Evolutionary conservation across 352 stramenopile species (phyloP).

Genomic region (Phytophthora quininea): DNA sequence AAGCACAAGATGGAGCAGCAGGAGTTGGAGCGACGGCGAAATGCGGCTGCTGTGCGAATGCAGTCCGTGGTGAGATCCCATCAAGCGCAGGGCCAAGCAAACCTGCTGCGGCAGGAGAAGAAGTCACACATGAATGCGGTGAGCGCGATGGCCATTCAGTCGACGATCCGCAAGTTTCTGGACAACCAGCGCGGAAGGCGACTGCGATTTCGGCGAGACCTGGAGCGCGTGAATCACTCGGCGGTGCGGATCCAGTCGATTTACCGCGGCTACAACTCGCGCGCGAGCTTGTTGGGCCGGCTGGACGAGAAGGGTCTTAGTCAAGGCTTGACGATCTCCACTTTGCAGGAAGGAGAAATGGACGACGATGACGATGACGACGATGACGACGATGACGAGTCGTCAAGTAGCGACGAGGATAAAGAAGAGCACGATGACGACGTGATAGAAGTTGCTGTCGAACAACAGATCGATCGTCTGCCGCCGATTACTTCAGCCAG

Average conservation of each 20-base stretch:
- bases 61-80: constrained; percentile 56
- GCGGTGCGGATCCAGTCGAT: constrained; percentile 72
- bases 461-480: constrained; percentile 9
- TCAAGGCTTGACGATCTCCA: constrained; percentile 4
- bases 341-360: constrained; percentile 11
- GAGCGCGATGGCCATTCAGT: constrained; percentile 75
- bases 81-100: constrained; percentile 37
- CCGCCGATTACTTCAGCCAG: constrained; percentile 18
- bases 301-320: constrained; percentile 42
- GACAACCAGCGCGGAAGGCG: constrained; percentile 47
- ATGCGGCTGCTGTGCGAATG: constrained; percentile 48
- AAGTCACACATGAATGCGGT: constrained; percentile 60
- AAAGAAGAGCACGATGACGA: constrained; percentile 8
- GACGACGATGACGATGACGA: constrained; percentile 27
- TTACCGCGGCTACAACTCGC: constrained; percentile 71
- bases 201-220: constrained; percentile 50
- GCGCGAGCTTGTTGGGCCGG: constrained; percentile 44
- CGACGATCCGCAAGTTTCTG: constrained; percentile 64
- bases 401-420: not conserved
- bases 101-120: constrained; percentile 44
- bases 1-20: constrained; percentile 61
- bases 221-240: constrained; percentile 68
- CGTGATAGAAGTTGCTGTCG: not conserved
- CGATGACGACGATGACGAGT: constrained; percentile 6
- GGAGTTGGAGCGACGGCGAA: constrained; percentile 48